Base-by-base conservation (phyloP, 1,284 basidiomycete species). In the Melampsora larici-populina region DNA sequence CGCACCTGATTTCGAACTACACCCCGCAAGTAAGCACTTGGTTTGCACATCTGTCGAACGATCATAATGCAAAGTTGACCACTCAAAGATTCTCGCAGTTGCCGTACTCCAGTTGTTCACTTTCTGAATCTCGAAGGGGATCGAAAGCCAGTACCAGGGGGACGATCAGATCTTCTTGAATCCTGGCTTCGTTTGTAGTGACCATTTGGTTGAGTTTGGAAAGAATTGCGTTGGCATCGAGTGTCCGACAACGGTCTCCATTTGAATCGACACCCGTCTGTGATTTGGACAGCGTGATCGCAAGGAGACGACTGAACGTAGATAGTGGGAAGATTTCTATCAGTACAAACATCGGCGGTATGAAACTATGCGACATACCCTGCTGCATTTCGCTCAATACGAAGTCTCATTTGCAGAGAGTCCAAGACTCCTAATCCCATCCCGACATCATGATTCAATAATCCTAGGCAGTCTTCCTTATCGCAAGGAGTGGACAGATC, bases 101-200 rank as follows among this genome's bases (percentile, higher is more conserved):
- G 21, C 69, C 69, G 58, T 64, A 40, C n/a, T 71, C 69, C 21
- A 71, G 17, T 21, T 55, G 51, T 46, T 66, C 76, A 48, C 40
- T 26, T 26, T 70, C 76, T 29, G 26, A 46, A 48, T 24, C 36
- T 6, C 75, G 75, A 43, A 66, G 68, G 36, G 70, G 58, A 48
- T 78, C 76, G 48, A 78, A 71, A 51, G 67, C 68, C 29, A 65
- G 68, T 18, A 70, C 49, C 13, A 78, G 17, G 63, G 62, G 48
- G n/a, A 66, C 51, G 18, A 64, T 48, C n/a, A 78, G 40, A 65
- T 68, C 55, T 66, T 78, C 76, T 55, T 78, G 76, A 43, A 78
- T 64, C 58, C 63, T 64, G 21, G 69, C n/a, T 24, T 43, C 36
- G 18, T 60, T 49, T n/a, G 11, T 4, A 33, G 58, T 46, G 58